Evolutionary conservation across 2,329 filamentous ascomycete genomes (phyloP), one percentile per base, ranked within the genome.

Genomic region (Pezicula neosporulosa): DNA sequence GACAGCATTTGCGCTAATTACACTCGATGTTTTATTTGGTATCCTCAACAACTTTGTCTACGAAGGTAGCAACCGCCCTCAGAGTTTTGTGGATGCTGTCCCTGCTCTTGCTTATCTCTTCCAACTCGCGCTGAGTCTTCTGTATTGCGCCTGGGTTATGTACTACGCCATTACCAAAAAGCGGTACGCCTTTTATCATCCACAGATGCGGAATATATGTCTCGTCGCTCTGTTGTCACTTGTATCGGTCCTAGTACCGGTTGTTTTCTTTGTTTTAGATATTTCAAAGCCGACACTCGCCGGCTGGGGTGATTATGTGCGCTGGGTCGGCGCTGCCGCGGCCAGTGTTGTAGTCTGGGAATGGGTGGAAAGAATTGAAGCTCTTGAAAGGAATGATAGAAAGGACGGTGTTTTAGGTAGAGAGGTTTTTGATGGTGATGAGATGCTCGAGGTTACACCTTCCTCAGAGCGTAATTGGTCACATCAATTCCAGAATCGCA

Each of bases 1-100:
- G 93, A 90, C 93, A 15, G 94, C 93, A 1, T 97, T 97, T 66
- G 91, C 88, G 3, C 81, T 99, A 51, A 97, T 99, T 63, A 82
- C 90, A 0, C 79, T 97, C 53, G 93, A 97, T 66, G 86, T 93
- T 41, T 83, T 92, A 10, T 99, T 99, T 69, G 92, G 88, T 64
- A 90, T 88, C 44, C 80, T 97, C 52, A 95, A 97, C 74, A 94
- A 89, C 63, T 97, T 97, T 64, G 68, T 82, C 47, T 78, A 80
- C 28, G 73, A 80, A 47, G 75, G 79, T 33, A 78, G 73, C 44
- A 77, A 78, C 18, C 80, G 84, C 53, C 89, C 90, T 2, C 78
- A 85, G 38, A 84, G 85, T 57, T 97, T 97, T 64, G 86, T 87
- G 41, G 89, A 96, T 64, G 92, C 93, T 12, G 87, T 99, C 35